Evolutionary conservation across 805 yeast genomes (phyloP), one percentile per base, ranked within the genome.

Genomic region (Brettanomyces custersianus): DNA sequence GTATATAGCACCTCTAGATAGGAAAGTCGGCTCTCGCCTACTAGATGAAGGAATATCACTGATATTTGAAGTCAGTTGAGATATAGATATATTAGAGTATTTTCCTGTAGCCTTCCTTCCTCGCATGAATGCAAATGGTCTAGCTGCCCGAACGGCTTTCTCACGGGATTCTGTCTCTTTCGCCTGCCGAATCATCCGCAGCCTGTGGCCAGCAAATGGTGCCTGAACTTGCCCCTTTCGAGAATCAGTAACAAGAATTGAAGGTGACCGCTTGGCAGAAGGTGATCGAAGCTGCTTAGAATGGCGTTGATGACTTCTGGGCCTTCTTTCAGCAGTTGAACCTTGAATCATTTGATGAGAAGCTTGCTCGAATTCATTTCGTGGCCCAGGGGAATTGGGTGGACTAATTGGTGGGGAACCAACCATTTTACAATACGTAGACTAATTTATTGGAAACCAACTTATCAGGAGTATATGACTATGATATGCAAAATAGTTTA

Each of bases 241-340:
- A 3, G 84, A 75, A 60, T 88, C 97, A 0, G 97, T 90, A 26
- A 88, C 97, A 39, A 88, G 67, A 51, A 88, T 88, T 2, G 95
- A 84, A 9, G 97, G 96, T 21, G 96, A 84, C 48, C 96, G 62
- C 48, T 83, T 84, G 11, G 95, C 85, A 5, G 83, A 77, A 4
- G 54, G 31, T 6, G 41, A 20, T 6, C 24, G 15, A 12, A 12
- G 19, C 12, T 23, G 24, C 12, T n/a, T 13, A 9, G 24, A 20
- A 19, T 13, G 22, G 19, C 33, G 19, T n/a, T n/a, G n/a, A n/a
- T n/a, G n/a, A n/a, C n/a, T n/a, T n/a, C n/a, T n/a, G n/a, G n/a
- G n/a, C n/a, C n/a, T n/a, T n/a, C n/a, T n/a, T n/a, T 20, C 24
- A 10, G 16, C 16, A 24, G 7, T 13, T 5, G 33, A 16, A 17